Evolutionary conservation across 1,284 basidiomycete genomes (phyloP).

Genomic region (Irpex lacteus): DNA sequence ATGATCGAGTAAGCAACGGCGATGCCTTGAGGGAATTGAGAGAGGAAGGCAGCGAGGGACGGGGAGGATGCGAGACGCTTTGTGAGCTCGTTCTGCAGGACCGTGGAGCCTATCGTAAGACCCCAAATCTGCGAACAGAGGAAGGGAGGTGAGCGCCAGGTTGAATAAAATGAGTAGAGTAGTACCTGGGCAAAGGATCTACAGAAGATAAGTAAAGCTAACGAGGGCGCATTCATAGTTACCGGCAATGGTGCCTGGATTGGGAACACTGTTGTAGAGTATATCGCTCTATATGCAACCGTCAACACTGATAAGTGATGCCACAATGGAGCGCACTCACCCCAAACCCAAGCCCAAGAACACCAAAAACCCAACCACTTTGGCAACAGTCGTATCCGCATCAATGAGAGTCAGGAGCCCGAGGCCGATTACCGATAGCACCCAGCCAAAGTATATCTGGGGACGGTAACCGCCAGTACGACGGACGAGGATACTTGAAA

Average conservation of each 20-base stretch:
- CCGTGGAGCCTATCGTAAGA: background rate
- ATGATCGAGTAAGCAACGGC: background rate
- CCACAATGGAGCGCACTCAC: background rate
- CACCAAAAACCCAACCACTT: background rate
- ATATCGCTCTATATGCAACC: background rate
- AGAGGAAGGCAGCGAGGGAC: background rate
- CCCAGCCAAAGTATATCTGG: conserved; percentile 8
- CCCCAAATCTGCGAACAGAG: background rate
- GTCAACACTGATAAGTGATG: background rate
- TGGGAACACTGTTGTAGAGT: conserved; percentile 3
- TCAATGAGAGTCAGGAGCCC: background rate
- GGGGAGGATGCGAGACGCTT: background rate
- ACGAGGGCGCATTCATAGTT: conserved; percentile 4
- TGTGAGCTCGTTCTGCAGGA: background rate
- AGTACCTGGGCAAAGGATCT: conserved; percentile 2
- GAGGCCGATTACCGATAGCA: background rate
- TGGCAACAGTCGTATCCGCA: background rate
- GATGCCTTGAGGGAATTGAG: background rate
- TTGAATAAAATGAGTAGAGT: background rate
- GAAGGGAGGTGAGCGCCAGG: background rate
- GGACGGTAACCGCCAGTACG: background rate
- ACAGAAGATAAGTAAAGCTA: conserved; percentile 4
- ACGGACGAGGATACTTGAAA: background rate
- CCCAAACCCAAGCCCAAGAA: conserved; percentile 3
- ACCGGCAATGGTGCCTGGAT: conserved; percentile 5